These are phyloP conservation scores for Tricholoma matsutake DNA, from an alignment of 768 basidiomycete species.

Conservation along the genomic window DNA sequence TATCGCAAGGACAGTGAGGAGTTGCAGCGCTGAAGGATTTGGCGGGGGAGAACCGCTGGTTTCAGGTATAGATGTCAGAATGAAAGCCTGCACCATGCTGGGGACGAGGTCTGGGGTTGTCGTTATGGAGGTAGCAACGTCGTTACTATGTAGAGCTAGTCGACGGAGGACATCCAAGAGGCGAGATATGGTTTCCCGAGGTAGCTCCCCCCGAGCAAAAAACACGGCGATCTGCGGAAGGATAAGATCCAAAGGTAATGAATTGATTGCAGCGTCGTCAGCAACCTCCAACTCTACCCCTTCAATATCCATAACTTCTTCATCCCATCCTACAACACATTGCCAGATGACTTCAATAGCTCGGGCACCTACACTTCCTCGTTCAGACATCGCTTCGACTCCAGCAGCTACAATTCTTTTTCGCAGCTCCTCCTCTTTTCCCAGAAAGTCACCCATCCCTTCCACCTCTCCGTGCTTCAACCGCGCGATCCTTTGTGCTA, in stretches of 20 bases:
- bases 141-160: constrained; percentile 57
- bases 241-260: constrained; percentile 35
- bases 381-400: constrained; percentile 60
- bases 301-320: constrained; percentile 29
- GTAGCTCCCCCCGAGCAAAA: constrained; percentile 39
- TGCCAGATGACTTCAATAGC: constrained; percentile 77
- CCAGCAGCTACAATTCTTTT: constrained; percentile 66
- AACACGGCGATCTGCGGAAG: constrained; percentile 49
- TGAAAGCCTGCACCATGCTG: constrained; percentile 50
- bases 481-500: constrained; percentile 40
- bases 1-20: constrained; percentile 53
- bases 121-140: constrained; percentile 48
- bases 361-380: constrained; percentile 61
- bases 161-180: constrained; percentile 59
- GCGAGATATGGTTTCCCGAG: constrained; percentile 48
- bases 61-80: constrained; percentile 51
- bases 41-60: constrained; percentile 33
- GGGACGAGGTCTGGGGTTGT: constrained; percentile 50
- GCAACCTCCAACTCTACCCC: constrained; percentile 47
- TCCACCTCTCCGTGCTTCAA: constrained; percentile 32
- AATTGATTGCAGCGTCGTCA: constrained; percentile 28
- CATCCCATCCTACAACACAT: constrained; percentile 67
- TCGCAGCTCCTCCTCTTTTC: constrained; percentile 46
- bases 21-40: constrained; percentile 49
- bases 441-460: constrained; percentile 34